Evolutionary conservation across 2,329 filamentous ascomycete genomes (phyloP), one percentile per base, ranked within the genome.

Genomic region (Alternaria atra): DNA sequence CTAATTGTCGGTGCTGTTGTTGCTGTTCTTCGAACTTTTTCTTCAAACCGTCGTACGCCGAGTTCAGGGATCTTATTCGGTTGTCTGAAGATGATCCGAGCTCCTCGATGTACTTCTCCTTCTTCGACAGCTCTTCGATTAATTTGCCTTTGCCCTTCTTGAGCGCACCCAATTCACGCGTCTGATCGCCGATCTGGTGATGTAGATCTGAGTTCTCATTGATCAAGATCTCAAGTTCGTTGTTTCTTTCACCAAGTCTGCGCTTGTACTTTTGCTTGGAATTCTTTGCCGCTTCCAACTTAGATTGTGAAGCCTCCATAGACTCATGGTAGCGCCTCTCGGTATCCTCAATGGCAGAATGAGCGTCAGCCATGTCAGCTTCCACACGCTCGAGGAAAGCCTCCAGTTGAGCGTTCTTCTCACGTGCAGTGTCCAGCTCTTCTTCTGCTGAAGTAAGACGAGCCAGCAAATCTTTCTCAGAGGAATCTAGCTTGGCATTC

Each of bases 201-300:
- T 73, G 72, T 7, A 79, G 57, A 6, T 70, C 64, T 0, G 69
- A 58, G 53, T 77, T 78, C 54, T 76, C 72, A 13, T 65, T 67
- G 37, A 63, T 64, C 20, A 77, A 52, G 3, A 67, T 60, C 30
- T 71, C 71, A 9, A 79, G 59, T 52, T 79, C 72, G 20, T 70
- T 74, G 35, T 68, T 69, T 20, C 63, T 70, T 12, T 71, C 68
- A 6, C 60, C 65, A 4, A 78, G 68, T 9, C 68, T 68, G 42
- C 65, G 70, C 60, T 75, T 75, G 61, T 77, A 78, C 43, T 74
- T 74, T 17, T 69, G 50, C 53, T 73, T 75, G 3, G 72, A 69
- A 13, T 52, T 64, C n/a, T 67, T 63, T 1, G 72, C 69, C 20
- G 69, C 70, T 10, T 66, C 61, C 9, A 79, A 55, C 46, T 74